Conservation (phyloP, 73 alveolate species). For the Paraurostyla sp. region DNA sequence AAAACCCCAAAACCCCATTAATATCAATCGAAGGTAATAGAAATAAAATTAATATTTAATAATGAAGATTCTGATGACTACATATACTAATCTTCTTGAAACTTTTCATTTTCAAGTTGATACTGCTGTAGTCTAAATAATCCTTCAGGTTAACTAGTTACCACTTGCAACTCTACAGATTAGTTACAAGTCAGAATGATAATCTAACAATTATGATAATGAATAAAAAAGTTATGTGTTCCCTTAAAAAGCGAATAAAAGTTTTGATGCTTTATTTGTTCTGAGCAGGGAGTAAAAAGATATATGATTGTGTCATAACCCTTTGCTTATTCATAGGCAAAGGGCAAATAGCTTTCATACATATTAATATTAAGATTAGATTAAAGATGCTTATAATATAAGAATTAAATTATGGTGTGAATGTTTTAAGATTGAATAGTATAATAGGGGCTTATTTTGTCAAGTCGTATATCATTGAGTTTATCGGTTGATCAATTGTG, state of each 20-base stretch:
- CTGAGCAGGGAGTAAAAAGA: conserved; percentile 44
- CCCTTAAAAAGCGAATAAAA: conserved; percentile 15
- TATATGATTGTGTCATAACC: conserved; percentile 54
- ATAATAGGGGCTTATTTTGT: no score
- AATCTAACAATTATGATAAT: neutral
- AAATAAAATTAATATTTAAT: no score
- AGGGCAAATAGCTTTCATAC: conserved; percentile 48
- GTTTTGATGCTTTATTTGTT: neutral
- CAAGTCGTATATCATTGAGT: no score
- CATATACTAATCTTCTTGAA: conserved; percentile 56
- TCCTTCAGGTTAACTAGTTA: neutral
- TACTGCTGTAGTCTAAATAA: conserved; percentile 40
- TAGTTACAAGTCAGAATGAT: neutral
- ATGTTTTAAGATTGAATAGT: neutral
- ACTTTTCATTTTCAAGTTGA: conserved; percentile 27
- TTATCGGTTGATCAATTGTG: no score
- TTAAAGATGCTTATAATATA: neutral
- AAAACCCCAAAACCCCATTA: no score
- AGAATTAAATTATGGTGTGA: neutral
- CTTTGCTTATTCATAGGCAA: conserved; percentile 1
- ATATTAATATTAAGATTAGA: neutral
- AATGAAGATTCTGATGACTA: no score
- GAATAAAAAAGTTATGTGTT: neutral
- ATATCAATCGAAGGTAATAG: no score
- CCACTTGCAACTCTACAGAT: neutral